Conservation (phyloP, 2,329 filamentous ascomycete genomes). For the Paramyrothecium roridum region DNA sequence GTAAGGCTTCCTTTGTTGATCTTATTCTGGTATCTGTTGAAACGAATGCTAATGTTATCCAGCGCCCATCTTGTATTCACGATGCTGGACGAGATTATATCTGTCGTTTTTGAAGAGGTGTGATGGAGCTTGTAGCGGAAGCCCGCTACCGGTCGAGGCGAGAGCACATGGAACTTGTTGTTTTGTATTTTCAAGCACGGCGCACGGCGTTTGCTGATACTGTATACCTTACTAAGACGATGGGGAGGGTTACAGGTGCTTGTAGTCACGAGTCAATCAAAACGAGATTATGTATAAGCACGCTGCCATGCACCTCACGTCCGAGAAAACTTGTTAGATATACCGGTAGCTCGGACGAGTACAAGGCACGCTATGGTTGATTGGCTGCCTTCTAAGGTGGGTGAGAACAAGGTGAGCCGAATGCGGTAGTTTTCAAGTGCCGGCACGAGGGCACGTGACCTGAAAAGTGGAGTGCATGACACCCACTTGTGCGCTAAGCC, state of each 20-base stretch:
- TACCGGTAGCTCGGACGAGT: too few species aligned
- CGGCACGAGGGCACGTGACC: too few species aligned
- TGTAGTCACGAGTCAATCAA: not conserved
- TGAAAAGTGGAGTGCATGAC: too few species aligned
- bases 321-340: too few species aligned
- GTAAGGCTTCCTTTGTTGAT: constrained; percentile 45
- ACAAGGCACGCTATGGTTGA: too few species aligned
- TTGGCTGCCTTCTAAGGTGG: too few species aligned
- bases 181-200: not conserved
- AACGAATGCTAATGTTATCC: constrained; percentile 11
- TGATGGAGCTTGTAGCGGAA: constrained; percentile 7
- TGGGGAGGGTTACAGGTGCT: not conserved
- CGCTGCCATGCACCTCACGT: too few species aligned
- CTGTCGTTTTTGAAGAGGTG: constrained; percentile 56
- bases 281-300: too few species aligned
- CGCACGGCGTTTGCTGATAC: not conserved
- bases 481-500: not conserved
- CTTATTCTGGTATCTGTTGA: constrained; percentile 6
- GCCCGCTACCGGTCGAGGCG: too few species aligned
- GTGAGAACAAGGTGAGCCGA: too few species aligned
- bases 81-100: constrained; percentile 67
- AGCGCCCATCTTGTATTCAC: constrained; percentile 69
- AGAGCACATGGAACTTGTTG: too few species aligned
- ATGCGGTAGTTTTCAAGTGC: too few species aligned
- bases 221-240: not conserved